Evolutionary conservation across 2,329 filamentous ascomycete species (phyloP).

Genomic region (Alternaria hordeiaustralica): DNA sequence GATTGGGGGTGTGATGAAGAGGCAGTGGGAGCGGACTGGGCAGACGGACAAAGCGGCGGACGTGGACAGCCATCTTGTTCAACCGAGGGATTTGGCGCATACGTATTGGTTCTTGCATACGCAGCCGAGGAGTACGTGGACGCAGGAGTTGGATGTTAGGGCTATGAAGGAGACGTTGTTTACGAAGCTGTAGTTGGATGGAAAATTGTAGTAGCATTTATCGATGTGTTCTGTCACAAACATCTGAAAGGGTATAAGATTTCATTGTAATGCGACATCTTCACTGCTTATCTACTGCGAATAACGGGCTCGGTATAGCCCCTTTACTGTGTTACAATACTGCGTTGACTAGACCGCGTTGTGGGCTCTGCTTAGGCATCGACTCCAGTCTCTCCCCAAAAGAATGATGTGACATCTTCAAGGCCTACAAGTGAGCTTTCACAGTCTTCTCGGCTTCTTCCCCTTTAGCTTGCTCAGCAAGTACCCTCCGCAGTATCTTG

Average conservation of each 20-base stretch:
- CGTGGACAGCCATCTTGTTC: constrained; percentile 8
- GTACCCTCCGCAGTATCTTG: background rate
- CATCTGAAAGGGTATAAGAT: too few relatives aligned
- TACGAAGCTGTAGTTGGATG: background rate
- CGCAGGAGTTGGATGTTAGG: constrained; percentile 29
- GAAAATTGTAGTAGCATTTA: too few relatives aligned
- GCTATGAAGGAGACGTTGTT: constrained; percentile 22
- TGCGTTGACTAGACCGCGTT: too few relatives aligned
- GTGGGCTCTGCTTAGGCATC: too few relatives aligned
- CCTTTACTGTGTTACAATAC: too few relatives aligned
- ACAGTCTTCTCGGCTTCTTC: background rate
- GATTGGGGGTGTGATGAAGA: background rate
- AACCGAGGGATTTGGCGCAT: constrained; percentile 18
- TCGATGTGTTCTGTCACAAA: too few relatives aligned
- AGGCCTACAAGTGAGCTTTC: background rate
- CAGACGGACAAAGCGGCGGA: constrained; percentile 7
- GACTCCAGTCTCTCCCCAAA: too few relatives aligned
- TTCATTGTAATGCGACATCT: too few relatives aligned
- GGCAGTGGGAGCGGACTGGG: background rate
- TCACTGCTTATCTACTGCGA: too few relatives aligned
- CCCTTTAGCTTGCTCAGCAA: background rate
- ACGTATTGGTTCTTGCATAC: constrained; percentile 30
- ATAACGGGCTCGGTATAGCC: too few relatives aligned
- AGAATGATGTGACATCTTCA: too few relatives aligned
- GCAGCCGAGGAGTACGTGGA: constrained; percentile 31